Percentiles rank a stretch among this genome's conserved stretches.
Conservation (phyloP, 768 basidiomycete genomes). For the Termitomyces sp. region DNA sequence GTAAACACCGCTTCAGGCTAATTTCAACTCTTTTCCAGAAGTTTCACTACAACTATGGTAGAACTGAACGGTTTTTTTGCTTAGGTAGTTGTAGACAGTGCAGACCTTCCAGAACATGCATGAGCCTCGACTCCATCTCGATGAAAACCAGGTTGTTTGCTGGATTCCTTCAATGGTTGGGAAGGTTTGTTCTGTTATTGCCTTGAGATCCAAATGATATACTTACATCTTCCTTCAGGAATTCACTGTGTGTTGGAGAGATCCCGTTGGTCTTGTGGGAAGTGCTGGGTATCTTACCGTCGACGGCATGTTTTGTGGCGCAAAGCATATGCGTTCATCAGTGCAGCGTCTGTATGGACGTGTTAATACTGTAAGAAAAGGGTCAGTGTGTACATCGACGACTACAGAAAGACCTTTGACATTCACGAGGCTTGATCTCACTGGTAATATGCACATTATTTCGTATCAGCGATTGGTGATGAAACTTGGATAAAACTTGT, state of each 20-base stretch:
- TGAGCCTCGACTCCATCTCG: neutral
- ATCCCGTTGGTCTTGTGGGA: neutral
- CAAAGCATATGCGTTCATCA: slow-evolving; percentile 6
- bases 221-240: neutral
- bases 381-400: neutral
- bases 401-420: slow-evolving; percentile 4
- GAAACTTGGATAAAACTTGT: neutral
- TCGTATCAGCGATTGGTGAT: neutral
- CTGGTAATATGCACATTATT: neutral
- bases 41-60: neutral
- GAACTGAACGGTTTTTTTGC: slow-evolving; percentile 3
- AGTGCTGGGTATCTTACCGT: slow-evolving; percentile 5
- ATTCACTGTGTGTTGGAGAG: slow-evolving; percentile 7
- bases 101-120: slow-evolving; percentile 1
- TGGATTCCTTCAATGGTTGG: slow-evolving; percentile 4
- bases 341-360: neutral
- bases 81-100: slow-evolving; percentile 1
- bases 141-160: neutral
- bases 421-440: slow-evolving; percentile 3
- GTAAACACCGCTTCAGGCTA: neutral
- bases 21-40: neutral
- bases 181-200: neutral
- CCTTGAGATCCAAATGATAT: too few relatives aligned
- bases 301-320: slow-evolving; percentile 7
- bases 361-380: neutral